A percentile compares a stretch with the other conserved stretches of the same genome.
These are phyloP conservation scores for Thozetella sp. DNA, from an alignment of 495 filamentous ascomycete genomes.

Conservation along the genomic window DNA sequence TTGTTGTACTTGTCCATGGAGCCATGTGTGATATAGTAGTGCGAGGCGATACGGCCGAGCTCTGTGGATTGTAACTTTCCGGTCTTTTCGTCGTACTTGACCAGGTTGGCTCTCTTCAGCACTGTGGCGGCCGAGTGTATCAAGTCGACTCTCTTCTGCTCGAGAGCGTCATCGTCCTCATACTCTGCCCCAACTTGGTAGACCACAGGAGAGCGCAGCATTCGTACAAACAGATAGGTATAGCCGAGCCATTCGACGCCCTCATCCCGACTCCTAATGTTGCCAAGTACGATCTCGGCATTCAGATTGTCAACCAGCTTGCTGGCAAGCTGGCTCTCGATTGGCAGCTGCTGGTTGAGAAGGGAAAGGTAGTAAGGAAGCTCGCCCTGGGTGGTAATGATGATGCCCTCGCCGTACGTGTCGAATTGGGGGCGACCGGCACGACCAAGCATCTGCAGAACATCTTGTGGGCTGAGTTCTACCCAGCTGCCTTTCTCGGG, in stretches of 20 bases:
- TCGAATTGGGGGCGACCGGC: conserved; percentile 96
- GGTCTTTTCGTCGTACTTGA: conserved; percentile 95
- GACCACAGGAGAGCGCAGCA: conserved; percentile 93
- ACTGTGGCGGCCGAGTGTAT: conserved; percentile 91
- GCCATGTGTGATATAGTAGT: conserved; percentile 96
- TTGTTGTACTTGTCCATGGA: conserved; percentile 98
- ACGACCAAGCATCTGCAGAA: conserved; percentile 97
- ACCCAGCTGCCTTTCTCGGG: conserved; percentile 99
- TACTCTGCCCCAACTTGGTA: conserved; percentile 97
- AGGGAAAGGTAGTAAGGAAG: conserved; percentile 97
- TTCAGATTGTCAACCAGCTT: conserved; percentile 96
- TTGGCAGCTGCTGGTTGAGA: conserved; percentile 95
- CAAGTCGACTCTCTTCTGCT: conserved; percentile 95
- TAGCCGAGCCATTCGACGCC: conserved; percentile 99
- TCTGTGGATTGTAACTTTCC: conserved; percentile 90
- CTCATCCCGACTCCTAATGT: conserved; percentile 90
- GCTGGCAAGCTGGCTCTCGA: conserved; percentile 94
- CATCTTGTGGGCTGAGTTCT: conserved; percentile 95
- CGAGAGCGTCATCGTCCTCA: conserved; percentile 85
- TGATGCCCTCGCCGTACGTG: conserved; percentile 97
- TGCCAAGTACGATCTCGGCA: conserved; percentile 94
- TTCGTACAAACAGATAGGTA: conserved; percentile 96
- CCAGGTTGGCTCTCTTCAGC: conserved; percentile 81
- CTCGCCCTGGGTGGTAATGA: conserved; percentile 93
- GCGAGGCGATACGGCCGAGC: conserved; percentile 91